phyloP scores from a whole-genome alignment of 768 basidiomycete genomes.

The Boletus reticuloceps region DNA sequence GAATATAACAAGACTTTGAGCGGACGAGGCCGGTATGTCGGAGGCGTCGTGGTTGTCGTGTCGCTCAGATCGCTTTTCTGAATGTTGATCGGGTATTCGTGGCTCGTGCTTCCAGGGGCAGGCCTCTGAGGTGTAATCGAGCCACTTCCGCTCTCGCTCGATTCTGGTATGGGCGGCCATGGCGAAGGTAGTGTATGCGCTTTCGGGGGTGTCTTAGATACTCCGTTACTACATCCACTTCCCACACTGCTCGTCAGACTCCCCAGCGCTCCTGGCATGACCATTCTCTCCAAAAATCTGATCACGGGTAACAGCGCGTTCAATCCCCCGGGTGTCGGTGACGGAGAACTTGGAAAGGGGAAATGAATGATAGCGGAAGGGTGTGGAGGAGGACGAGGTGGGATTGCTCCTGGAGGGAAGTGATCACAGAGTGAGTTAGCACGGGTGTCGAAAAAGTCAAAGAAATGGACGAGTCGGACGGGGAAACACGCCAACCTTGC shows the following conservation, averaged over 20 bases:
- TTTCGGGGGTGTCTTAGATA: conserved; percentile 8
- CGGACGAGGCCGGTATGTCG: conserved; percentile 48
- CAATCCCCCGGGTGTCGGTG: conserved; percentile 51
- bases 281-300: conserved; percentile 63
- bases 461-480: no score
- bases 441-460: no score
- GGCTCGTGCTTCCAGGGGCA: background rate
- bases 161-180: conserved; percentile 18
- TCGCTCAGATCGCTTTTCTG: conserved; percentile 14
- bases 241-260: conserved; percentile 8
- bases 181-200: conserved; percentile 12
- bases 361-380: conserved; percentile 71
- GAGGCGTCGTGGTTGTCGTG: conserved; percentile 10
- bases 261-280: conserved; percentile 42
- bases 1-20: conserved; percentile 79
- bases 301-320: conserved; percentile 60
- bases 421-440: conserved; percentile 1
- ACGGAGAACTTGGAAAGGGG: conserved; percentile 70
- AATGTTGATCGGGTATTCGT: conserved; percentile 16
- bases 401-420: conserved; percentile 28
- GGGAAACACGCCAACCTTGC: conserved; percentile 3
- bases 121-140: conserved; percentile 15
- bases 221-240: background rate
- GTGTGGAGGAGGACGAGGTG: conserved; percentile 66
- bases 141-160: conserved; percentile 15